Base-by-base conservation (phyloP, 2,329 filamentous ascomycete genomes). In the Juglanconis sp. region DNA sequence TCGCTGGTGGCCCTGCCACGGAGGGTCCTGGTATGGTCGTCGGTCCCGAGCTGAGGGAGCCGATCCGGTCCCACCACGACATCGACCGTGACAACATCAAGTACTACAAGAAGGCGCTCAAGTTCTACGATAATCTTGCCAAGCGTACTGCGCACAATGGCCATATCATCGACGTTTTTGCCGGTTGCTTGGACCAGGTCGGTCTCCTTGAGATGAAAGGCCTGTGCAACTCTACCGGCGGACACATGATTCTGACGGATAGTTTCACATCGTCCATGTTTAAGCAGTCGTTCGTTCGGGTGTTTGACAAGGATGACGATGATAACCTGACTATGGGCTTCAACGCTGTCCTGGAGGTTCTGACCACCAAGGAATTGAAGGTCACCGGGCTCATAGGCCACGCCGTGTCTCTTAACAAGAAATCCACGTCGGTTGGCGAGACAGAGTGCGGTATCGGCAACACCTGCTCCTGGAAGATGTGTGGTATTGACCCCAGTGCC, bases 381-480 rank as follows among this genome's bases (percentile, higher is more conserved):
- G 94, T 99, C 34, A 99, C 95, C 36, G 95, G 95, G 56, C 81
- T 99, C 42, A 99, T 99, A 68, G 95, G 95, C 9, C 95, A 99
- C 74, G 95, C 94, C 0, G 89, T 99, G 51, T 98, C 94, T 2
- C 81, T 97, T 68, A 98, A 98, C 81, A 99, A 98, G 79, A 99
- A 99, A 73, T 98, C 95, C 0, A 90, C 90, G 8, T 96, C 92
- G 1, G 95, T 99, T 11, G 95, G 95, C 56, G 95, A 99, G 79
- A 98, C 95, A 0, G 95, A 99, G 73, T 97, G 94, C 69, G 95
- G 95, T 70, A 97, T 99, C 68, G 95, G 95, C 65, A 98, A 98
- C 73, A 99, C 95, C 1, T 98, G 94, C 76, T 94, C 93, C 3
- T 99, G 95, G 95, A 99, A 99, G 78, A 97, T 99, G 94, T 98